phyloP scores from a whole-genome alignment of 495 filamentous ascomycete genomes.

The Talaromyces trachyspermus region DNA sequence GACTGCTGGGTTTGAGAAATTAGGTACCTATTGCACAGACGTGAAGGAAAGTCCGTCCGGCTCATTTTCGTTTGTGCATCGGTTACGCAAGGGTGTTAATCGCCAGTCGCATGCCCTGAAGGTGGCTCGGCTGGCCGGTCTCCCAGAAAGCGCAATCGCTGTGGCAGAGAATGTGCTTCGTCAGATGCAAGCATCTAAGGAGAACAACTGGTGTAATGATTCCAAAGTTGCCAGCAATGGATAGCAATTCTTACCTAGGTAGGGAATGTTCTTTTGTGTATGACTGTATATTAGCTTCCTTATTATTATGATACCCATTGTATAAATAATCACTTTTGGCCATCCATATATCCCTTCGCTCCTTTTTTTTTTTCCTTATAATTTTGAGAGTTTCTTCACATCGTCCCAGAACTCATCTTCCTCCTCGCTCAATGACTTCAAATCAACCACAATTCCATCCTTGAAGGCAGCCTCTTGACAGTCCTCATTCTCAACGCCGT shows the following conservation, averaged over 20 bases:
- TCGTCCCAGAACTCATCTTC: slow-evolving; percentile 23
- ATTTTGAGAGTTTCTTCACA: slow-evolving; percentile 21
- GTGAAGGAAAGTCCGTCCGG: slow-evolving; percentile 59
- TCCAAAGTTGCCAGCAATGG: background rate
- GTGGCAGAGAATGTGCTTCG: slow-evolving; percentile 38
- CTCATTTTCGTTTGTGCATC: slow-evolving; percentile 80
- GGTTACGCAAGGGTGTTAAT: slow-evolving; percentile 74
- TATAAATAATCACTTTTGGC: slow-evolving; percentile 1
- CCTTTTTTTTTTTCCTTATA: slow-evolving; percentile 5
- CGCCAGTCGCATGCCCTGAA: slow-evolving; percentile 82
- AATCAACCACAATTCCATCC: slow-evolving; percentile 29
- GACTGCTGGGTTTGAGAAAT: slow-evolving; percentile 50
- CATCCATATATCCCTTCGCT: background rate
- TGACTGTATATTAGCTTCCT: slow-evolving; percentile 4
- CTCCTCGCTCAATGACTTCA: slow-evolving; percentile 20
- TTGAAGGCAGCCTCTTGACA: slow-evolving; percentile 71
- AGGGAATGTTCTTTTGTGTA: too few relatives aligned
- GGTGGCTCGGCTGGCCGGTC: slow-evolving; percentile 77
- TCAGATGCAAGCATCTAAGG: slow-evolving; percentile 3
- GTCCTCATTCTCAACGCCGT: slow-evolving; percentile 78
- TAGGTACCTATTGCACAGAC: slow-evolving; percentile 87
- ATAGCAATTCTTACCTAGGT: too few relatives aligned
- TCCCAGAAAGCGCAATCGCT: slow-evolving; percentile 53
- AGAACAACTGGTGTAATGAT: background rate
- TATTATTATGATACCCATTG: slow-evolving; percentile 7